These are phyloP conservation scores for Fraxinus latifolia DNA, from an alignment of 305 asterid genomes.

Conservation along the genomic window DNA sequence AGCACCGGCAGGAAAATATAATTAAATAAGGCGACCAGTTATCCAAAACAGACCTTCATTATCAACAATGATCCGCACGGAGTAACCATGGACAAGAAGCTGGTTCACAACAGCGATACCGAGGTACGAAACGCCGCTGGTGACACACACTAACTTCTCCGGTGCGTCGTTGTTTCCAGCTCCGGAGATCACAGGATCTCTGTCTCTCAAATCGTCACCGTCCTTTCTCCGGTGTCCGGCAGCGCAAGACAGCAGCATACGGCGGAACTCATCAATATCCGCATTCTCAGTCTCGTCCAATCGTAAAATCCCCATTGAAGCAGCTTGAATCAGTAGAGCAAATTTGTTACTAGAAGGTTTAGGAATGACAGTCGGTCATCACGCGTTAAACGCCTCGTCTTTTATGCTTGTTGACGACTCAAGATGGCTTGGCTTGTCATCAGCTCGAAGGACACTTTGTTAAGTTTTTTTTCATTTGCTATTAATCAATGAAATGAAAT, in stretches of 20 bases:
- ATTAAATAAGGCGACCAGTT: neutral
- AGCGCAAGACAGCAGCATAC: slow-evolving; percentile 71
- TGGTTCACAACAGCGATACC: slow-evolving; percentile 81
- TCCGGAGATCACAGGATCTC: neutral
- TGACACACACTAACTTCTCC: slow-evolving; percentile 71
- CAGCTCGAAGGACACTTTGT: neutral
- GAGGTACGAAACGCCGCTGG: slow-evolving; percentile 81
- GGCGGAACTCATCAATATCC: slow-evolving; percentile 74
- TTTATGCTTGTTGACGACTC: slow-evolving; percentile 17
- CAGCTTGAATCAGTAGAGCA: neutral
- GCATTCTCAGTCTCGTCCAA: slow-evolving; percentile 50
- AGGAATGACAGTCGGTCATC: slow-evolving; percentile 27
- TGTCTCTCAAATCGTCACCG: slow-evolving; percentile 30
- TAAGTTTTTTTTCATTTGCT: no score
- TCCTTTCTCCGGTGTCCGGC: slow-evolving; percentile 60
- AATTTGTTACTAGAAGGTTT: neutral
- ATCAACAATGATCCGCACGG: slow-evolving; percentile 72
- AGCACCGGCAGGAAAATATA: neutral
- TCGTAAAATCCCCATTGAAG: slow-evolving; percentile 63
- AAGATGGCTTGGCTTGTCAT: slow-evolving; percentile 1
- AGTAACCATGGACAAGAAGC: slow-evolving; percentile 77
- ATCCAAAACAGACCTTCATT: slow-evolving; percentile 52
- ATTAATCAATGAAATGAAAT: no score
- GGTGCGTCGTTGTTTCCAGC: slow-evolving; percentile 33
- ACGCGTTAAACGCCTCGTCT: slow-evolving; percentile 18